These are phyloP conservation scores for Lathyrus oleraceus DNA, from an alignment of 306 rosid genomes.

Conservation along the genomic window DNA sequence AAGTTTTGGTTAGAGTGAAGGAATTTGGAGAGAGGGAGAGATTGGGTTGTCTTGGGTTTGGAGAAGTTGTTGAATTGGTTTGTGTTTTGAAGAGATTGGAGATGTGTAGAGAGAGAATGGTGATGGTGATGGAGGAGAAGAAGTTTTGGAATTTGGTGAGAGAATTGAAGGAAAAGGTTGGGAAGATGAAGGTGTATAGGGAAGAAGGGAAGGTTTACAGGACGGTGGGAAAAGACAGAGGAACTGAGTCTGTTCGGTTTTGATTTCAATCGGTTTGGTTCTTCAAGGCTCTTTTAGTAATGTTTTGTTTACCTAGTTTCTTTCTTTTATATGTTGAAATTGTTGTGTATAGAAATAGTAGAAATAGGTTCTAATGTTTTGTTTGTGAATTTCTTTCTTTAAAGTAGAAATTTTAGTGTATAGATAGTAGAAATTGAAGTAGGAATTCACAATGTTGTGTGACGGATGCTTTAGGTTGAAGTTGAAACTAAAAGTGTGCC, in stretches of 20 bases:
- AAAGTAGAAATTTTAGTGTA: neutral
- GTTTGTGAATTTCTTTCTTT: too few relatives aligned
- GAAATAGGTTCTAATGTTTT: too few relatives aligned
- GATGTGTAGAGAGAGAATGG: conserved; percentile 42
- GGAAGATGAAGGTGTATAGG: conserved; percentile 9
- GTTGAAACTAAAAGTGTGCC: too few relatives aligned
- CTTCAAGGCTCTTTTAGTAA: conserved; percentile 41
- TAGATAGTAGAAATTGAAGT: neutral
- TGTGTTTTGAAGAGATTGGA: conserved; percentile 54
- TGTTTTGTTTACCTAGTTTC: too few relatives aligned
- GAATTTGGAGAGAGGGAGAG: conserved; percentile 56
- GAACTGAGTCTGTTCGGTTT: conserved; percentile 51
- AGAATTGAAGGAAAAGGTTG: conserved; percentile 44
- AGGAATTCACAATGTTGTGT: neutral
- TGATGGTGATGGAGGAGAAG: conserved; percentile 6
- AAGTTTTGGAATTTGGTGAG: conserved; percentile 44
- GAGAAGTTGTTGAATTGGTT: conserved; percentile 62
- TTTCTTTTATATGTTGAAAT: too few relatives aligned
- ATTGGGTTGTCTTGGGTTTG: conserved; percentile 47
- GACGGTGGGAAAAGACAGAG: conserved; percentile 6
- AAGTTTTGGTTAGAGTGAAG: conserved; percentile 37
- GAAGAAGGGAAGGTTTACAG: conserved; percentile 26
- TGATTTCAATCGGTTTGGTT: conserved; percentile 42
- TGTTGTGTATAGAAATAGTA: too few relatives aligned
- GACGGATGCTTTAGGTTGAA: neutral